Evolutionary conservation across 2,329 filamentous ascomycete species (phyloP), one percentile per base, ranked within the genome.

Genomic region (Colletotrichum lindemuthianum): DNA sequence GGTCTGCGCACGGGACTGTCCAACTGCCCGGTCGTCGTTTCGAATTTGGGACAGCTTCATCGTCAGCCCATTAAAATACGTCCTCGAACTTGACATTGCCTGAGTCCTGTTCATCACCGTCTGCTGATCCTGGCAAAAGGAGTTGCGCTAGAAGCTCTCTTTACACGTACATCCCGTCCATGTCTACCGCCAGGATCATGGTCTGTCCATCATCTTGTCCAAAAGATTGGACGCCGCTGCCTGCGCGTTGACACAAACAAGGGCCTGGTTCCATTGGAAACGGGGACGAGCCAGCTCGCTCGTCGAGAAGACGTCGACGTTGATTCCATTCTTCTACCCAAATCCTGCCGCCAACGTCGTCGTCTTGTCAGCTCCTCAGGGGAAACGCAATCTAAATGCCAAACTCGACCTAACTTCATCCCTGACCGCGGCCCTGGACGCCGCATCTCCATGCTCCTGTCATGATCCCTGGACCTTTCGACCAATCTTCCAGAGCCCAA

Each of bases 191-290:
- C 15, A 40, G 12, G 6, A 15, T 34, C 13, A 33, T 43, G 45
- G 47, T 36, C 43, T 45, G 10, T 39, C 41, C 37, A 16, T 52
- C 6, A 37, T 53, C n/a, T 44, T 56, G 47, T 52, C 40, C 33
- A 43, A 49, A 63, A 15, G 43, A 41, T 15, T 34, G 47, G 59
- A 63, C 63, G 63, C 63, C 59, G 57, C 63, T 45, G 45, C 24
- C 41, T 63, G 63, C 58, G 58, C 52, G 63, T 65, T 65, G 58
- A 63, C 63, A 63, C 16, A 49, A 39, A 60, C 51, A 47, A 63
- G 47, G 36, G 8, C 32, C 47, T 47, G 44, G 37, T 33, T 57
- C 34, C 39, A 49, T 52, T 36, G 39, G 33, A 65, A 15, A n/a
- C 24, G 34, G 41, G 47, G 51, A 33, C 52, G 63, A 51, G 63